Evolutionary conservation across 1,139 yeast genomes (phyloP), one percentile per base, ranked within the genome.

Genomic region (Taiozyma sp.): DNA sequence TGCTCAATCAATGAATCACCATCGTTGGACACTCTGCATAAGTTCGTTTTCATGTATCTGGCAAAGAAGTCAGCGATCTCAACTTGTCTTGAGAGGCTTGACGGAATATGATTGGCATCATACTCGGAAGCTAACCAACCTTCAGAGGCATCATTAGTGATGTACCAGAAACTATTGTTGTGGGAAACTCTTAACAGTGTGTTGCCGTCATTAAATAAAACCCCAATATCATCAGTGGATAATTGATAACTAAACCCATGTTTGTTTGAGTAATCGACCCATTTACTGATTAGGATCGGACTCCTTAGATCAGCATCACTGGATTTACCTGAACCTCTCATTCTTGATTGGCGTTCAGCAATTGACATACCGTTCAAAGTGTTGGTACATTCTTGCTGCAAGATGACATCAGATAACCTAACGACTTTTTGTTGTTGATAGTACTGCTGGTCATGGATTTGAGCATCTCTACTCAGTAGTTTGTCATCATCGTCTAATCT

Each of bases 261-360:
- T 65, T 88, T 90, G 71, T 92, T 91, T 43, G 97, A 88, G 67
- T 93, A 93, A 68, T 95, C 99, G 32, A 95, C 99, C 99, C 99
- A 95, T 67, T 92, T 92, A 57, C 96, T 87, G 48, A 93, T 85
- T 56, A 89, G 81, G 16, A 85, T 79, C 14, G 93, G 93, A 57
- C 81, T 80, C 59, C 79, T 84, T 59, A 80, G 55, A 34, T 53
- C 53, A 7, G 29, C 49, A 41, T 60, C 60, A 22, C 68, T 64
- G 41, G 63, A 23, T 50, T 47, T 30, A 8, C 48, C 24, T 22
- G 68, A 44, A 14, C 29, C 61, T 61, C 66, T 63, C 71, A 71
- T 70, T 58, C 70, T 68, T 30, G 72, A 68, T 53, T 72, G 75
- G 39, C 75, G 73, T 54, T 73, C 76, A 9, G 75, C 70, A 51